Conservation (phyloP, 106 monocot species). For the Agapanthus africanus region DNA sequence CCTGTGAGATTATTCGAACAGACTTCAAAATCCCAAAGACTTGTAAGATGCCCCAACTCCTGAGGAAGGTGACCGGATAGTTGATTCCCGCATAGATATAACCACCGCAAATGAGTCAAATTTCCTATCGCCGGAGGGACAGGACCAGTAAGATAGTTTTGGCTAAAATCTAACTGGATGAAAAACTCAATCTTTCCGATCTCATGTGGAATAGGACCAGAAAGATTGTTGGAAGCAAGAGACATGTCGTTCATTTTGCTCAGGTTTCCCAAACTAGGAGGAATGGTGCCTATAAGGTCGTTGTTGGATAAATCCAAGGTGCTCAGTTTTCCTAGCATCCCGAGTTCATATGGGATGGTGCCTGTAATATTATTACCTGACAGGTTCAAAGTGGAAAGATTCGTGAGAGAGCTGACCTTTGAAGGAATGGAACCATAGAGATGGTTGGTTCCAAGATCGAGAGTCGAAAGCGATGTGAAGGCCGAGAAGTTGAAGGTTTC, state of each 20-base stretch:
- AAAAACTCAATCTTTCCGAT: conserved; percentile 1
- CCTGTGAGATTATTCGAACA: conserved; percentile 1
- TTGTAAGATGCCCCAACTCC: background rate
- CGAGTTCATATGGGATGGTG: background rate
- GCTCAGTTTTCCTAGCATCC: background rate
- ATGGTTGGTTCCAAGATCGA: conserved; percentile 2
- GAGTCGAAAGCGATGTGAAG: conserved; percentile 6
- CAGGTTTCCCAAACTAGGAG: background rate
- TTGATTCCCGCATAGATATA: conserved; percentile 3
- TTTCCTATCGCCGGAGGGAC: background rate
- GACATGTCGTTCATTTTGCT: background rate
- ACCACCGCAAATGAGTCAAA: background rate
- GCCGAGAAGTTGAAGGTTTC: conserved; percentile 15
- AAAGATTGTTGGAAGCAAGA: background rate
- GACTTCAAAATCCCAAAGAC: background rate
- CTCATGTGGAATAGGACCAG: conserved; percentile 7
- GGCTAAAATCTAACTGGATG: background rate
- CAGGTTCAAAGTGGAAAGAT: background rate
- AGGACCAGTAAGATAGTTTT: background rate
- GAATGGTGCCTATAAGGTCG: background rate
- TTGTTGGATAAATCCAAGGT: background rate
- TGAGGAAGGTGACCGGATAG: conserved; percentile 3
- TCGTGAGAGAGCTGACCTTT: background rate
- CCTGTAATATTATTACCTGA: conserved; percentile 6
- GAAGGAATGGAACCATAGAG: conserved; percentile 9